Conservation (phyloP, 2,329 filamentous ascomycete species). For the Penicillium sp. region DNA sequence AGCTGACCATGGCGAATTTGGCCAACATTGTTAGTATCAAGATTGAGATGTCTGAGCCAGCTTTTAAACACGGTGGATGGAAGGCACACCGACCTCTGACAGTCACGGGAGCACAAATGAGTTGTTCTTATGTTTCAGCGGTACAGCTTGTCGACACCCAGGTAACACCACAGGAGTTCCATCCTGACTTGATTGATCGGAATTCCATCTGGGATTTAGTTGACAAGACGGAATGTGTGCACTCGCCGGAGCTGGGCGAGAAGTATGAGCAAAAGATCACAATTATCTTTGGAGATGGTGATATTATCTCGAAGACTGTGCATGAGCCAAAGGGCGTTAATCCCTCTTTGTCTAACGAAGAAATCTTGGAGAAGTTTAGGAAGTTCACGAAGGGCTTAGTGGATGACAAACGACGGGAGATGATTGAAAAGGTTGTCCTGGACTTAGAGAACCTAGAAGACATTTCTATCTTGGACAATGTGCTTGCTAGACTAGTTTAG, state of each 20-base stretch:
- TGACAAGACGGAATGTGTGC: not conserved
- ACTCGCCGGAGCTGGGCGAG: not conserved
- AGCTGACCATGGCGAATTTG: not conserved
- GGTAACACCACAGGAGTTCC: not conserved
- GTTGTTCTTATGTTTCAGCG: not conserved
- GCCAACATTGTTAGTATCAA: not conserved
- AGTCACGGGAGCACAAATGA: not conserved
- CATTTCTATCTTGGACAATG: too few species aligned
- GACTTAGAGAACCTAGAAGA: not conserved
- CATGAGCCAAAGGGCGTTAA: not conserved
- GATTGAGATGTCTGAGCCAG: not conserved
- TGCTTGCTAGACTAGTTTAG: too few species aligned
- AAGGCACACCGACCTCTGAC: not conserved
- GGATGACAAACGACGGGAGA: not conserved
- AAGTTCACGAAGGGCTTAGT: not conserved
- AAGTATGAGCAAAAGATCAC: too few species aligned
- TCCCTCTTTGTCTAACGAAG: not conserved
- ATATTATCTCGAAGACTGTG: not conserved
- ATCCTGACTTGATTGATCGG: not conserved
- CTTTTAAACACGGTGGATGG: not conserved
- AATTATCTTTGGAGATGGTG: too few species aligned
- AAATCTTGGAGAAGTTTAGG: not conserved
- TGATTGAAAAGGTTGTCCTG: not conserved
- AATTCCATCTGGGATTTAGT: not conserved
- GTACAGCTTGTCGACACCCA: not conserved